Percentiles rank a stretch among this genome's conserved stretches.
Conservation (phyloP, 345 rosid genomes). For the Psidium friedrichsthalianum region DNA sequence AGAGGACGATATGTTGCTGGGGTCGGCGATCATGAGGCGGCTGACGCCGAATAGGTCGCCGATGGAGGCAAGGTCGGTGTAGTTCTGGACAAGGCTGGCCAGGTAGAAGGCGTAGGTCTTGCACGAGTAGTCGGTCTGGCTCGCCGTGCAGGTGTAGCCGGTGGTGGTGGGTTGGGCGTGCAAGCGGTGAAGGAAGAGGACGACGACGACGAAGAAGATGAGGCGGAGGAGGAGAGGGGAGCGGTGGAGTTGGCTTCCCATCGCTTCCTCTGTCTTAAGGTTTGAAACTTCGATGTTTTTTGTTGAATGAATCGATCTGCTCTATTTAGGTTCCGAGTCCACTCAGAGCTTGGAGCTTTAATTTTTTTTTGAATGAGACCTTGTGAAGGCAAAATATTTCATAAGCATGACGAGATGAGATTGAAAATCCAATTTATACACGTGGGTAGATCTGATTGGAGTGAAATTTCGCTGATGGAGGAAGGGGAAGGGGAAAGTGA, state of each 20-base stretch:
- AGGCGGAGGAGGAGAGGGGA: not conserved
- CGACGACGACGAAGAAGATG: conserved; percentile 7
- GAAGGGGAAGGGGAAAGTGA: no score
- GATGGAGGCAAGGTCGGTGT: conserved; percentile 43
- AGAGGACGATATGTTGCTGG: conserved; percentile 51
- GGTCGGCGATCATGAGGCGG: conserved; percentile 43
- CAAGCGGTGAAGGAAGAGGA: conserved; percentile 4
- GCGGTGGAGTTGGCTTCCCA: conserved; percentile 4
- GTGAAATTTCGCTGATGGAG: not conserved
- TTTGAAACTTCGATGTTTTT: not conserved
- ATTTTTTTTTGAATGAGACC: no score
- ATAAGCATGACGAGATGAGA: not conserved
- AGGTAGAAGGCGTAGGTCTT: conserved; percentile 45
- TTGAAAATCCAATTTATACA: not conserved
- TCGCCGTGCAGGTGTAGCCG: conserved; percentile 30
- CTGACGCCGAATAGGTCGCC: conserved; percentile 56
- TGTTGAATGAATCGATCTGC: no score
- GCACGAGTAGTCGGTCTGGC: conserved; percentile 38
- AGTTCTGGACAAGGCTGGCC: conserved; percentile 24
- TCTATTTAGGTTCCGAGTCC: no score
- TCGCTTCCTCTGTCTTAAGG: not conserved
- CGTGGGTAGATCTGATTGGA: not conserved
- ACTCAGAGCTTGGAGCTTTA: not conserved
- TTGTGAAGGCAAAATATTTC: no score
- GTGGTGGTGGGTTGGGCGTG: conserved; percentile 32